A percentile compares a stretch with the other conserved stretches of the same genome.
phyloP scores from a whole-genome alignment of 345 rosid species.

The Citrus medica region DNA sequence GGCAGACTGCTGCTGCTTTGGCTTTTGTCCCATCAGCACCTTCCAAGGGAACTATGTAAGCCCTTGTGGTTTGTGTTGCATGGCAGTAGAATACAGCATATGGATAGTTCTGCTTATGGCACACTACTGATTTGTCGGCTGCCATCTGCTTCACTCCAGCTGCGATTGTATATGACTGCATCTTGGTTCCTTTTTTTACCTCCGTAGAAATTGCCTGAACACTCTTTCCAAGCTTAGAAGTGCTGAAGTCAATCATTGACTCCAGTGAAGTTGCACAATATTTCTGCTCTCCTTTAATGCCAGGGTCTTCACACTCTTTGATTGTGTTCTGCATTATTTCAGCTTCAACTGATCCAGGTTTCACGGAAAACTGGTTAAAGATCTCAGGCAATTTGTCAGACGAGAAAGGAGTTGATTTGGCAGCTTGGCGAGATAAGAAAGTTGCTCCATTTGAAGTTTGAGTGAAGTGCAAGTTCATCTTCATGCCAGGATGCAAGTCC shows the following conservation, averaged over 20 bases:
- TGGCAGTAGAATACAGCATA: conserved; percentile 87
- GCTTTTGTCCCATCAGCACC: conserved; percentile 60
- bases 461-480: conserved; percentile 59
- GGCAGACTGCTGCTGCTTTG: conserved; percentile 79
- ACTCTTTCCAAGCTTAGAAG: conserved; percentile 61
- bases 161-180: conserved; percentile 47
- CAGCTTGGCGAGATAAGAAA: conserved; percentile 68
- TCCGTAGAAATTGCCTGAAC: conserved; percentile 62
- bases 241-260: conserved; percentile 75
- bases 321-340: conserved; percentile 58
- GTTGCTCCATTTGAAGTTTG: conserved; percentile 35
- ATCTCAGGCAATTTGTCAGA: conserved; percentile 53
- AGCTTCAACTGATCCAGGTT: conserved; percentile 60
- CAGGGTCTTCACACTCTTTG: conserved; percentile 61
- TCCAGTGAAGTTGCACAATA: conserved; percentile 79
- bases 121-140: conserved; percentile 49
- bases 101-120: conserved; percentile 80
- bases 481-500: conserved; percentile 49
- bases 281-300: conserved; percentile 71
- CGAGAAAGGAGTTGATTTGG: conserved; percentile 62
- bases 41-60: conserved; percentile 52
- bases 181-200: conserved; percentile 32
- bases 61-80: conserved; percentile 47
- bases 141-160: conserved; percentile 38
- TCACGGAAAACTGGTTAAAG: conserved; percentile 46